Conservation (phyloP, 495 filamentous ascomycete species). For the Penicillium arizonense region DNA sequence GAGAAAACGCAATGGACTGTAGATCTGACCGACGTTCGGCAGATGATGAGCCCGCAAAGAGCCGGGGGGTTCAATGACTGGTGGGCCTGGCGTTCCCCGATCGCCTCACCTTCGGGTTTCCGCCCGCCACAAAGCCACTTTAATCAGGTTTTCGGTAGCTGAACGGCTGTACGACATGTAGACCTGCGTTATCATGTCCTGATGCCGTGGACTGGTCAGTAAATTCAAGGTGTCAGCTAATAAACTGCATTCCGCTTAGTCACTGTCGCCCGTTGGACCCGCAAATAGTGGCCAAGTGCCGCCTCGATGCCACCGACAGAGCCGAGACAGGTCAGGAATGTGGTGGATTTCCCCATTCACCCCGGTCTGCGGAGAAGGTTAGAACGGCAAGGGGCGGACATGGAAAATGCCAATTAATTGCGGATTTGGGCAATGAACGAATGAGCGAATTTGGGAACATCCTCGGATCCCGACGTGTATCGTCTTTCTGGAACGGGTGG, state of each 20-base stretch:
- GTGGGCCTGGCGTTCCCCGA: background rate
- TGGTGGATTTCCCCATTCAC: background rate
- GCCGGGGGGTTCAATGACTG: background rate
- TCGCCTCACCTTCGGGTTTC: too few relatives aligned
- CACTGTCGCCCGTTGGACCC: slow-evolving; percentile 2
- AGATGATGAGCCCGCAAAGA: background rate
- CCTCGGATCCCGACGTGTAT: slow-evolving; percentile 2
- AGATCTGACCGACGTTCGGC: background rate
- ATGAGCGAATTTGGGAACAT: too few relatives aligned
- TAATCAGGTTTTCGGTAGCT: too few relatives aligned
- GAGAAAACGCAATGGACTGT: too few relatives aligned
- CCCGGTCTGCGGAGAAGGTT: slow-evolving; percentile 11
- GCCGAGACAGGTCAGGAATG: too few relatives aligned
- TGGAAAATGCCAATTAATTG: too few relatives aligned
- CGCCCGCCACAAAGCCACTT: background rate
- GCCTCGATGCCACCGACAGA: background rate
- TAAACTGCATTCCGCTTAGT: too few relatives aligned
- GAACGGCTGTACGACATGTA: background rate
- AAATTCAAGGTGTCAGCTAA: too few relatives aligned
- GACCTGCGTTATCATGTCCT: too few relatives aligned
- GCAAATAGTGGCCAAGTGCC: background rate
- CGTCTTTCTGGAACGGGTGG: slow-evolving; percentile 16
- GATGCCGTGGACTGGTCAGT: too few relatives aligned
- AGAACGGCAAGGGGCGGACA: background rate
- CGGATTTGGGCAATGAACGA: too few relatives aligned